Percentiles rank a stretch among this genome's conserved stretches.
Conservation (phyloP, 164 flowering plant genomes). For the Sedum album region DNA sequence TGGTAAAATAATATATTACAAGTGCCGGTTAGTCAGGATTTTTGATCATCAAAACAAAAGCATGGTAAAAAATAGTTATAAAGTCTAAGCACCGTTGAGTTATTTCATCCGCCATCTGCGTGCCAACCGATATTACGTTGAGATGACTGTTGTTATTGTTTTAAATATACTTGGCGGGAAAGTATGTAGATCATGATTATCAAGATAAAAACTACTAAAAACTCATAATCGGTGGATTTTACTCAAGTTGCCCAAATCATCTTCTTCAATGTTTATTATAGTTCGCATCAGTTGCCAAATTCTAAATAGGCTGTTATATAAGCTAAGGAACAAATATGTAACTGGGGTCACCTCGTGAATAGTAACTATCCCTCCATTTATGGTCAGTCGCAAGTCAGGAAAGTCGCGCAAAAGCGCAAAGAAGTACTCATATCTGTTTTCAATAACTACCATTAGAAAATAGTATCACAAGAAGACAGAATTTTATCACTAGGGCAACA, state of each 20-base stretch:
- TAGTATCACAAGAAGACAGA: too few species aligned
- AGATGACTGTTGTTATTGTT: too few species aligned
- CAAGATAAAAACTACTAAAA: neutral
- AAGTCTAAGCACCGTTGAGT: neutral
- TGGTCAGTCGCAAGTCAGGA: slow-evolving; percentile 80
- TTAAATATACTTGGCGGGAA: too few species aligned
- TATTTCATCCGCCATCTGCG: neutral
- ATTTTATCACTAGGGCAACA: too few species aligned
- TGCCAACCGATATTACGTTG: neutral
- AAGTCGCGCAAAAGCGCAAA: slow-evolving; percentile 91
- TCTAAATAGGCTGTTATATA: neutral
- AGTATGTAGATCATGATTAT: too few species aligned
- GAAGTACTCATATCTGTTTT: slow-evolving; percentile 78
- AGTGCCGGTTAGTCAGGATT: neutral
- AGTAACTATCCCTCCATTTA: slow-evolving; percentile 86
- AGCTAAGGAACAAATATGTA: neutral
- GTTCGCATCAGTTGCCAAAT: neutral
- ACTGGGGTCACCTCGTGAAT: slow-evolving; percentile 55
- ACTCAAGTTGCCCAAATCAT: neutral
- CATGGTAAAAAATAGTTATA: neutral
- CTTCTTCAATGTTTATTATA: neutral
- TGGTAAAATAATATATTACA: neutral
- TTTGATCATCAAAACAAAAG: neutral
- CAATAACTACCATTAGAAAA: too few species aligned
- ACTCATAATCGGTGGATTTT: neutral